Base-by-base conservation (phyloP, 179 eudicot genomes). In the Heliamphora pulchella region DNA sequence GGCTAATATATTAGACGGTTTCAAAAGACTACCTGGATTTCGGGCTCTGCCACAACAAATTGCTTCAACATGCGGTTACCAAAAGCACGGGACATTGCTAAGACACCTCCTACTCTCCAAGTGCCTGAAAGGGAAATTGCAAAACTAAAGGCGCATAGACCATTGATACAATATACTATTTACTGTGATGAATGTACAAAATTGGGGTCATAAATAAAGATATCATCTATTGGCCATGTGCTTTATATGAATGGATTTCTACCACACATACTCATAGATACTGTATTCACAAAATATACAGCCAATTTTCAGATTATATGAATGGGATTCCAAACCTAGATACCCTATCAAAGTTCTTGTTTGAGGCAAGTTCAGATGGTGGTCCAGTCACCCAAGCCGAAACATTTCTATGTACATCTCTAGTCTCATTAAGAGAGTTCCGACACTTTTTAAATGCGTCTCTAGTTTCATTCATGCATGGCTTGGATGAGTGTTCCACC, bases 1-100 rank as follows among this genome's bases (percentile, higher is more conserved):
- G n/a, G n/a, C n/a, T n/a, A n/a, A n/a, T n/a, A n/a, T n/a, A n/a
- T n/a, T n/a, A n/a, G n/a, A n/a, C n/a, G n/a, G n/a, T n/a, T 51
- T 57, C n/a, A 20, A 71, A n/a, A 13, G 50, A 39, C 78, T 80
- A 94, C 99, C 98, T 92, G 99, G 84, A 96, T 96, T 88, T 96
- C 99, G 85, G 98, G 98, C 81, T 96, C 99, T 47, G 97, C 99
- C 76, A 96, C 93, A 57, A 94, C 99, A 84, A 83, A 96, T 79
- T 96, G 99, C 87, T 96, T 96, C 84, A 96, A 87, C 97, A 96
- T 94, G 77, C 99, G 96, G 80, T 96, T 91, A 22, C 98, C 99
- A 87, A 96, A 96, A 84, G 99, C 99, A 81, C 99, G 97, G 54
- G 99, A 96, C 99, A 96, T 96, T 43, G 99, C 99, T 81, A 96